These are phyloP conservation scores for Wallacemonas collosoma DNA, from an alignment of 208 protist genomes.

Conservation along the genomic window DNA sequence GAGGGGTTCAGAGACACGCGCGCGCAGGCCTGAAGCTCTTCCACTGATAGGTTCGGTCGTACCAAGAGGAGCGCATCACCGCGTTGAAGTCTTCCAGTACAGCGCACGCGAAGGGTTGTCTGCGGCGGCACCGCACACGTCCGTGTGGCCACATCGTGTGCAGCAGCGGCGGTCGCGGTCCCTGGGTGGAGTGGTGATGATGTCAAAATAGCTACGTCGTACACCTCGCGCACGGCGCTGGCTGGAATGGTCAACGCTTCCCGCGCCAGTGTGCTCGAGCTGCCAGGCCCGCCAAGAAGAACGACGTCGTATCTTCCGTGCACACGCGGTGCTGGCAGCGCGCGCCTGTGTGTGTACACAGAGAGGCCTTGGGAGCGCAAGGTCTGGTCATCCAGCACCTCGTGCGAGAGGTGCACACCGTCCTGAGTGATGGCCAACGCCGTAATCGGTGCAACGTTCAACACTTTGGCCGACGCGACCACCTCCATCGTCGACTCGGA, in stretches of 20 bases:
- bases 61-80: neutral
- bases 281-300: neutral
- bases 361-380: neutral
- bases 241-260: neutral
- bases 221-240: neutral
- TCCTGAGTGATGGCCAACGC: neutral
- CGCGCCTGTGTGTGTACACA: neutral
- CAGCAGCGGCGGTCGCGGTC: neutral
- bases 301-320: neutral
- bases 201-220: neutral
- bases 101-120: conserved; percentile 3
- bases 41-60: neutral
- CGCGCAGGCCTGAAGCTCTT: neutral
- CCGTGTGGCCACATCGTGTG: neutral
- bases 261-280: neutral
- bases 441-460: neutral
- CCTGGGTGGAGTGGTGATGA: neutral
- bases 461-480: neutral
- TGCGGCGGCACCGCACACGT: neutral
- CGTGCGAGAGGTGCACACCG: neutral
- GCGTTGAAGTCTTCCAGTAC: neutral
- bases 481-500: neutral
- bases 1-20: neutral
- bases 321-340: neutral
- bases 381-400: neutral